phyloP scores from a whole-genome alignment of 2,329 filamentous ascomycete genomes.

The Emergomyces pasteurianus region DNA sequence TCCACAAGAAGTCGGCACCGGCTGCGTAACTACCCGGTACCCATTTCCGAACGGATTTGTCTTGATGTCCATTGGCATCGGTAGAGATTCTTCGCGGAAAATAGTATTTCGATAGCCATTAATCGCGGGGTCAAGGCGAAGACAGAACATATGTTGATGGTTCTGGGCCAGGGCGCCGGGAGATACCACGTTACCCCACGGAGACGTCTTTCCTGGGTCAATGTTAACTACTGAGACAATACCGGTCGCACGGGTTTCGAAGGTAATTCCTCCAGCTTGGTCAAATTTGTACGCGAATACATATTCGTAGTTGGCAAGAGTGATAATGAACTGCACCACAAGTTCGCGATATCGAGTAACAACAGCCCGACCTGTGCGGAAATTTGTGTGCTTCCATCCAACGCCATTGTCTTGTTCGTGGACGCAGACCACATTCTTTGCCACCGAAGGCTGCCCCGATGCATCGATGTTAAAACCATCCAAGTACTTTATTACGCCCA shows the following conservation, averaged over 20 bases:
- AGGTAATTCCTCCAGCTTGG: constrained; percentile 47
- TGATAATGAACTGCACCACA: constrained; percentile 56
- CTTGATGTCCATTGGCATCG: constrained; percentile 37
- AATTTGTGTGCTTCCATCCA: constrained; percentile 60
- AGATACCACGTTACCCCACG: constrained; percentile 51
- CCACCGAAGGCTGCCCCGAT: constrained; percentile 40
- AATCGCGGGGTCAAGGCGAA: constrained; percentile 54
- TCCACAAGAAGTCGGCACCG: constrained; percentile 36
- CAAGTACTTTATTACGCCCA: constrained; percentile 53
- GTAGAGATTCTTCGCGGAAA: constrained; percentile 42
- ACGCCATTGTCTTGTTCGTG: constrained; percentile 61
- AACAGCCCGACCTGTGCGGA: constrained; percentile 49
- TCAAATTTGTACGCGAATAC: constrained; percentile 54
- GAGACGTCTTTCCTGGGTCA: constrained; percentile 41
- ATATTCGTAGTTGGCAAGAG: constrained; percentile 60
- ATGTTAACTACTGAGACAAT: constrained; percentile 53
- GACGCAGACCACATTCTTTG: constrained; percentile 53
- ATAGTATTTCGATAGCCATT: constrained; percentile 46
- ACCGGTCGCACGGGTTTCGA: constrained; percentile 54
- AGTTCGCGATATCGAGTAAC: constrained; percentile 51
- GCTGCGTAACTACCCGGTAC: constrained; percentile 43
- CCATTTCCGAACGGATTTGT: constrained; percentile 52
- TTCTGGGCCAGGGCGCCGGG: constrained; percentile 55
- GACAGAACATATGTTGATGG: constrained; percentile 58
- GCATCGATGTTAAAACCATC: constrained; percentile 39